Conservation (phyloP, 768 basidiomycete species). For the Cyclocybe cylindracea region DNA sequence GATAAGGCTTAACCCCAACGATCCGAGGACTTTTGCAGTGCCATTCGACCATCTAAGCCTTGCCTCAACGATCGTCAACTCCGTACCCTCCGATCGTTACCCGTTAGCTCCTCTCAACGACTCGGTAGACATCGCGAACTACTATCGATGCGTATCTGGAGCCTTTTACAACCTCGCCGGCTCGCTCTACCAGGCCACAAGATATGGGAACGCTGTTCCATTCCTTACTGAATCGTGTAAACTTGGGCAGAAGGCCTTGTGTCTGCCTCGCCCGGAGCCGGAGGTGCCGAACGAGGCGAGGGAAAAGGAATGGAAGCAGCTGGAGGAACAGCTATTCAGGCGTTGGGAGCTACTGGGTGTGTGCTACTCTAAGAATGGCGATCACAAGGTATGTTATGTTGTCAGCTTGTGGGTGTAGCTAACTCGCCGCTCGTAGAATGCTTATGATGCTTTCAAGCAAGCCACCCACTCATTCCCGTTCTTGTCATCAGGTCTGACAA, state of each 20-base stretch:
- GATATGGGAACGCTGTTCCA: constrained; percentile 62
- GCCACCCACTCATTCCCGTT: constrained; percentile 60
- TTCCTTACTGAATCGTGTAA: constrained; percentile 66
- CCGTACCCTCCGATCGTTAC: constrained; percentile 13
- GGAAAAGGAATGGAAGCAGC: constrained; percentile 53
- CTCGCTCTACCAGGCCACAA: constrained; percentile 64
- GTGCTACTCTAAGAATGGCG: constrained; percentile 72
- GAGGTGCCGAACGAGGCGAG: constrained; percentile 13
- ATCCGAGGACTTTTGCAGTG: constrained; percentile 34
- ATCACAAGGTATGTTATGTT: constrained; percentile 59
- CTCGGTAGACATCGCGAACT: constrained; percentile 46
- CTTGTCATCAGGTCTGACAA: constrained; percentile 35
- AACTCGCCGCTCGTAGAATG: constrained; percentile 42
- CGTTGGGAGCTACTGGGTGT: constrained; percentile 83
- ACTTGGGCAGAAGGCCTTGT: constrained; percentile 51
- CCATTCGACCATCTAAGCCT: constrained; percentile 49
- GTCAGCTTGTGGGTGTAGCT: neutral
- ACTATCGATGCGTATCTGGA: constrained; percentile 68
- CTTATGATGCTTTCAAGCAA: constrained; percentile 56
- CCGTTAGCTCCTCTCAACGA: constrained; percentile 11
- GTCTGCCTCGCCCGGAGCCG: constrained; percentile 18
- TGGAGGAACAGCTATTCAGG: constrained; percentile 66
- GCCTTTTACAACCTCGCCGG: constrained; percentile 72
- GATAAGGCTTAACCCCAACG: constrained; percentile 16
- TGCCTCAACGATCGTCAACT: constrained; percentile 36